These are phyloP conservation scores for Gilbertella persicaria DNA, from an alignment of 371 early-diverging fungal genomes.

Conservation along the genomic window DNA sequence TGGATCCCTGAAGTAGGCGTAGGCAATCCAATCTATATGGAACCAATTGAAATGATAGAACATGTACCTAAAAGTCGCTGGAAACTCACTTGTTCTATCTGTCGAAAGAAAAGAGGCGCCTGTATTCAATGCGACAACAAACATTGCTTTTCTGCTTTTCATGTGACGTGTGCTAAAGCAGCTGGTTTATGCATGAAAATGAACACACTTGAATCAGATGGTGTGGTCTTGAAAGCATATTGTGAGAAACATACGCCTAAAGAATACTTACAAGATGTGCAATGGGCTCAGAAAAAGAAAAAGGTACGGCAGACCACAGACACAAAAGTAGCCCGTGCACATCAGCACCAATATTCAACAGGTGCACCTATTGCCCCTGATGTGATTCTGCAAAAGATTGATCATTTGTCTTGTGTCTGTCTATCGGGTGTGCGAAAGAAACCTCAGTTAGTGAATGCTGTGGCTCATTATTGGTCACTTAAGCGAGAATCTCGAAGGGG, in stretches of 20 bases:
- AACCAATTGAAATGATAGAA: constrained; percentile 92
- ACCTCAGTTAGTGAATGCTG: constrained; percentile 56
- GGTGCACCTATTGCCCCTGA: constrained; percentile 71
- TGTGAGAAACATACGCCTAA: constrained; percentile 87
- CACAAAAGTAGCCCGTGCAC: constrained; percentile 61
- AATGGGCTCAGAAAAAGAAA: not conserved
- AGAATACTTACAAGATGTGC: constrained; percentile 37
- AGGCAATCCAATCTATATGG: constrained; percentile 93
- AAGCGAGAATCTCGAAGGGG: constrained; percentile 89
- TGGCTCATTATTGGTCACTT: constrained; percentile 92
- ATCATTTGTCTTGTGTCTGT: constrained; percentile 46
- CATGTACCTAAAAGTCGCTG: constrained; percentile 89
- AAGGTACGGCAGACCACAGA: constrained; percentile 17
- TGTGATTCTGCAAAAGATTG: constrained; percentile 65
- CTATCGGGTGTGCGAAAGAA: constrained; percentile 53
- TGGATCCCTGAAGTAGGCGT: constrained; percentile 95
- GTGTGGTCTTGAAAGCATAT: constrained; percentile 69
- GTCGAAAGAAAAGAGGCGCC: constrained; percentile 82
- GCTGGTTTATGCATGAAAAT: constrained; percentile 89
- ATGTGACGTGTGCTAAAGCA: constrained; percentile 91
- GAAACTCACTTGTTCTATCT: constrained; percentile 87
- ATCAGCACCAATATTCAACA: constrained; percentile 58
- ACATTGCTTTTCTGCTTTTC: constrained; percentile 89
- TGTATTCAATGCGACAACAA: constrained; percentile 94
- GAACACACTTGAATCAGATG: constrained; percentile 51